phyloP scores from a whole-genome alignment of 306 rosid species.

The Lablab purpureus region DNA sequence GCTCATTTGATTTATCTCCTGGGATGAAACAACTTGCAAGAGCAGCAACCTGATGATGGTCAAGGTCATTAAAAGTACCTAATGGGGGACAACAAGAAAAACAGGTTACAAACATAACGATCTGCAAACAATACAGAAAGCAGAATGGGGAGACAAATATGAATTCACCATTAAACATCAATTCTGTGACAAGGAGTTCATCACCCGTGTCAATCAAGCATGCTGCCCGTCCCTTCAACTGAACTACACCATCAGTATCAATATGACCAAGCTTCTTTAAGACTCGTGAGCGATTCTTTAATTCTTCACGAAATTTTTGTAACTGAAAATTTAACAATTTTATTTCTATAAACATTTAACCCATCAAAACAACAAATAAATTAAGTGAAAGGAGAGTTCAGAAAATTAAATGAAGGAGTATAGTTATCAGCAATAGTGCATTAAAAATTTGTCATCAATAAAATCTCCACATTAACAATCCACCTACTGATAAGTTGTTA shows the following conservation, averaged over 20 bases:
- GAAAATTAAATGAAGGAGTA: conserved; percentile 18
- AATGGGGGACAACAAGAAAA: conserved; percentile 22
- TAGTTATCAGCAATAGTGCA: background rate
- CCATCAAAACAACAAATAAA: conserved; percentile 27
- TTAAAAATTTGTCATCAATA: conserved; percentile 17
- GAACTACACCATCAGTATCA: conserved; percentile 91
- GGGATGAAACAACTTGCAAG: conserved; percentile 98
- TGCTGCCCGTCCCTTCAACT: conserved; percentile 97
- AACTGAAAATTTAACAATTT: conserved; percentile 59
- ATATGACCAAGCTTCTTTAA: conserved; percentile 97
- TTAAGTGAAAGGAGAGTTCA: background rate
- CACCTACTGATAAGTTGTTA: conserved; percentile 25
- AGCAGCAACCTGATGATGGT: conserved; percentile 97
- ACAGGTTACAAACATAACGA: conserved; percentile 28
- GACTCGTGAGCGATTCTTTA: conserved; percentile 90
- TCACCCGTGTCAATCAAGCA: conserved; percentile 99
- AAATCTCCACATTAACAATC: conserved; percentile 20
- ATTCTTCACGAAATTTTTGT: conserved; percentile 93
- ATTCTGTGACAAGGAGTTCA: conserved; percentile 95
- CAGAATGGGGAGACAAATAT: conserved; percentile 19
- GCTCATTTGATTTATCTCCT: conserved; percentile 89
- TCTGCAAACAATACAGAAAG: conserved; percentile 4
- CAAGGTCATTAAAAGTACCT: conserved; percentile 97
- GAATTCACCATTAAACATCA: conserved; percentile 92
- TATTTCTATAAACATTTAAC: background rate